Conservation (phyloP, 2,329 filamentous ascomycete genomes). For the Cordyceps pruinosa region DNA sequence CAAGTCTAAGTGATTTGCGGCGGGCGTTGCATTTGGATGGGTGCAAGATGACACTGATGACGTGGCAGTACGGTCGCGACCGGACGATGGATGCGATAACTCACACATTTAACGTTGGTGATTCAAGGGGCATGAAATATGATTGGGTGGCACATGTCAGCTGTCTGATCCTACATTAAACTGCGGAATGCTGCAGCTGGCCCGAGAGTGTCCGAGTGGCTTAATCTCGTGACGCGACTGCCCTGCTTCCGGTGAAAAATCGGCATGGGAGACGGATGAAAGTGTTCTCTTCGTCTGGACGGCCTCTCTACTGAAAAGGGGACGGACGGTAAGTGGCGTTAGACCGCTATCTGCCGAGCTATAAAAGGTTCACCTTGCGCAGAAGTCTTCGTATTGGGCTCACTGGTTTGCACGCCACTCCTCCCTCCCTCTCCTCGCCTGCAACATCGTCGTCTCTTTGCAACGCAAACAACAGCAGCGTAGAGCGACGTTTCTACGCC, state of each 20-base stretch:
- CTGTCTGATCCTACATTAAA: neutral
- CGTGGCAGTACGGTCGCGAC: conserved; percentile 1
- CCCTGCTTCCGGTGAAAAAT: no score
- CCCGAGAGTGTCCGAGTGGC: neutral
- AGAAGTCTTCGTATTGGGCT: neutral
- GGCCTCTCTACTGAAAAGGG: neutral
- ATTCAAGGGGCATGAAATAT: neutral
- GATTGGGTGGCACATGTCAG: neutral
- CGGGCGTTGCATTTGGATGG: neutral
- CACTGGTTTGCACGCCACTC: neutral
- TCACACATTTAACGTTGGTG: neutral
- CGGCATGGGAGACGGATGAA: neutral
- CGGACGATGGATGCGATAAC: neutral
- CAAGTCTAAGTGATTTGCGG: neutral
- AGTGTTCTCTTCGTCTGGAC: neutral
- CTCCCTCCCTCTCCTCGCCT: neutral
- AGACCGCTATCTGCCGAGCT: neutral
- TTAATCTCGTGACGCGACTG: neutral
- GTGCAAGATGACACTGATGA: neutral
- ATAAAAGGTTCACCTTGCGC: neutral
- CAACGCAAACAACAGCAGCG: no score
- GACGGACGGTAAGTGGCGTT: neutral
- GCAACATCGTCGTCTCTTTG: neutral
- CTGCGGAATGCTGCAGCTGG: neutral
- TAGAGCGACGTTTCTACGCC: neutral